Evolutionary conservation across 1,284 basidiomycete genomes (phyloP), one percentile per base, ranked within the genome.

Genomic region (Cronartium quercuum): DNA sequence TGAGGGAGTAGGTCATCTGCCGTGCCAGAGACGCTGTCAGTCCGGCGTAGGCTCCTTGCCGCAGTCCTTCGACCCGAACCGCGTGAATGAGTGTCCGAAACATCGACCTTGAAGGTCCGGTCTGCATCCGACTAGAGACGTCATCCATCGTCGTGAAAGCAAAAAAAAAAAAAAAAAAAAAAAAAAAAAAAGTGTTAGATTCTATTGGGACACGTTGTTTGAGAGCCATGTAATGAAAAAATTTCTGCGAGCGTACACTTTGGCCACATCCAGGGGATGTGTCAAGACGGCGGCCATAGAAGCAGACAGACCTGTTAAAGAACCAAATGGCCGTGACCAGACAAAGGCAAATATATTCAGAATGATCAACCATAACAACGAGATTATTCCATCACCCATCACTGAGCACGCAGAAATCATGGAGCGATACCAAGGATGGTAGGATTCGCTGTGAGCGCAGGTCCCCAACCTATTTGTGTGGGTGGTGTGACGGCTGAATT

Each of bases 1-100:
- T 93, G 81, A 94, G 85, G 61, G 91, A 93, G 83, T 94, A 94
- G 35, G 89, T 91, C 92, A 94, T 92, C 83, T 95, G 93, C 42
- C 93, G 87, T 80, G 94, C 83, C 86, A 92, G 89, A 38, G 92
- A 94, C 40, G 92, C 93, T 0, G 89, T 86, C 76, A 94, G 90
- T 24, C 92, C 92, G 79, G 92, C 92, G 79, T 88, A 92, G 61
- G 93, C 84, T 0, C 92, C 92, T 62, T 88, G 85, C 41, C 85
- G 21, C 12, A 74, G 9, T 3, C 70, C 70, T 15, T 74, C 63
- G 9, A 41, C 37, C 42, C 60, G 24, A 38, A 74, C 37, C 18
- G 70, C 70, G 24, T 55, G 34, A 34, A 66, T 5, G 6, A 74
- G 18, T 9, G 70, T 74, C 24, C 35, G 35, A 13, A 74, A 40